These are phyloP conservation scores for Russula dissimulans DNA, from an alignment of 768 basidiomycete species.

Conservation along the genomic window DNA sequence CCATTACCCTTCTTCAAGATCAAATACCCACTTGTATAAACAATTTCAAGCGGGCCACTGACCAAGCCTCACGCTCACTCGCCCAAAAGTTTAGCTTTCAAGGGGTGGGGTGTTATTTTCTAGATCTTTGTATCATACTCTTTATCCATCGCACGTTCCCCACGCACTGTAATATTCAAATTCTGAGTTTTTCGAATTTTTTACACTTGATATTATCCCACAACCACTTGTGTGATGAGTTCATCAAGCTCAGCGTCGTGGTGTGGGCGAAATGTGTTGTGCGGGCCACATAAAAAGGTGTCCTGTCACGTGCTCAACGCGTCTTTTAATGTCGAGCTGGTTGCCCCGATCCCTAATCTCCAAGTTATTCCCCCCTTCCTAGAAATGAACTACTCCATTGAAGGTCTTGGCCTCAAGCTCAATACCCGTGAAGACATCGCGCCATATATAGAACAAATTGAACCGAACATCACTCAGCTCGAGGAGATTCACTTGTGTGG, in stretches of 20 bases:
- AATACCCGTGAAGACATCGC: conserved; percentile 66
- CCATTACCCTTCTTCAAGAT: too few relatives aligned
- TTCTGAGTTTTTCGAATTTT: too few relatives aligned
- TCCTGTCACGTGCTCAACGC: conserved; percentile 1
- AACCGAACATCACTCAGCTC: conserved; percentile 42
- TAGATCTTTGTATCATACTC: too few relatives aligned
- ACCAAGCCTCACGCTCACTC: too few relatives aligned
- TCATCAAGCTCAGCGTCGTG: not conserved
- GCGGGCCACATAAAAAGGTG: not conserved
- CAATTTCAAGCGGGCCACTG: too few relatives aligned
- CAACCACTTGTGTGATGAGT: not conserved
- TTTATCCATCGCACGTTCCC: too few relatives aligned
- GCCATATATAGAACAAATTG: conserved; percentile 56
- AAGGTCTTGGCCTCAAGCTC: conserved; percentile 73
- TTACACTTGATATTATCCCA: too few relatives aligned
- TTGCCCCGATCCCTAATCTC: not conserved
- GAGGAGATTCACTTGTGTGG: conserved; percentile 92
- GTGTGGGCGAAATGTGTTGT: too few relatives aligned
- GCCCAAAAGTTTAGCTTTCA: too few relatives aligned
- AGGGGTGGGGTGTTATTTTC: too few relatives aligned
- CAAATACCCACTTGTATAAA: too few relatives aligned
- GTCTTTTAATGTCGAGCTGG: not conserved
- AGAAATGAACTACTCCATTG: conserved; percentile 35
- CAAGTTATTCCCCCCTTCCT: conserved; percentile 21
- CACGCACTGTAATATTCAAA: too few relatives aligned